phyloP scores from a whole-genome alignment of 768 basidiomycete species.

The Suillus ampliporus region DNA sequence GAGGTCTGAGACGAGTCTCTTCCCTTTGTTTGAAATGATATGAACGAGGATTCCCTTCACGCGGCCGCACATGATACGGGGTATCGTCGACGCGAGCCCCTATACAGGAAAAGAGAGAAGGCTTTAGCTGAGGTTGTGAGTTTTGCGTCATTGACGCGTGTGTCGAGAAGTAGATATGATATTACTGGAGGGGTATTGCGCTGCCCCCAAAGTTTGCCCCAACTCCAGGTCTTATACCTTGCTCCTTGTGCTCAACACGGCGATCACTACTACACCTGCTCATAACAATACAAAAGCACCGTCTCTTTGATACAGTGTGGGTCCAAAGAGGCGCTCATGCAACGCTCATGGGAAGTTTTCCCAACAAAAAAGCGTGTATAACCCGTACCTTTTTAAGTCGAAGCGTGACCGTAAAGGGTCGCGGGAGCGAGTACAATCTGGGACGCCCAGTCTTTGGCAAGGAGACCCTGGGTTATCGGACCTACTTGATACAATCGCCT shows the following conservation, averaged over 20 bases:
- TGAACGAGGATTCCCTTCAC: background rate
- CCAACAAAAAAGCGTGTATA: background rate
- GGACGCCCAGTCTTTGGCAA: background rate
- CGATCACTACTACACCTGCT: background rate
- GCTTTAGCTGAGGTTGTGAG: background rate
- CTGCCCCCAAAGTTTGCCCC: too few relatives aligned
- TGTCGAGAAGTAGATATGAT: background rate
- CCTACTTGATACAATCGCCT: background rate
- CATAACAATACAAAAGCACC: background rate
- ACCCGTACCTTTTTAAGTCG: background rate
- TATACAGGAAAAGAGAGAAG: background rate
- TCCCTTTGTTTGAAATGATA: background rate
- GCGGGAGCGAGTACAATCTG: background rate
- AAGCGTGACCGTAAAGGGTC: background rate
- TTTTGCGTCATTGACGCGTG: background rate
- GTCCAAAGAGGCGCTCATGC: constrained; percentile 4
- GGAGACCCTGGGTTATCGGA: background rate
- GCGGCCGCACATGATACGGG: background rate
- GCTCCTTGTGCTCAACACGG: constrained; percentile 4
- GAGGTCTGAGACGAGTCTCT: too few relatives aligned
- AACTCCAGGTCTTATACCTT: constrained; percentile 1
- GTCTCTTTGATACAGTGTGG: constrained; percentile 6
- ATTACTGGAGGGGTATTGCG: background rate
- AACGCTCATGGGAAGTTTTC: background rate
- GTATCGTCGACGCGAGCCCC: constrained; percentile 1